Evolutionary conservation across 805 yeast genomes (phyloP), one percentile per base, ranked within the genome.

Genomic region (Saccharomyces paradoxus): DNA sequence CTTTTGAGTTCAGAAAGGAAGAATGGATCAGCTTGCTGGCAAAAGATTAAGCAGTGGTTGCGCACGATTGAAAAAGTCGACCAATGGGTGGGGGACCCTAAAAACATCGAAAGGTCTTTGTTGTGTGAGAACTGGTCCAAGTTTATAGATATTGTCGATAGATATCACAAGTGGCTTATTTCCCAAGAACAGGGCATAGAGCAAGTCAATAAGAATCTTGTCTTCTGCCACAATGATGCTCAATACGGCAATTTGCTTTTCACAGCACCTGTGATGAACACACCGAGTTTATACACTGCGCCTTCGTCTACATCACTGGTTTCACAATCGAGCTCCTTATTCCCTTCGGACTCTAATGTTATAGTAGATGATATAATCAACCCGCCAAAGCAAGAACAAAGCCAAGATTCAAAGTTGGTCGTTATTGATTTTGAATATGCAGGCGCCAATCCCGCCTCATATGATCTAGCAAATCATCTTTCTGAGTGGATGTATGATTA

Each of bases 401-500:
- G 74, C 54, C 84, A 81, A 63, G 91, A 87, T 70, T 77, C 82
- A 49, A 86, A 83, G 66, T 76, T 92, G 55, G 96, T 88, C 10
- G 99, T 94, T 10, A 94, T 94, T 64, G 99, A 94, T 69, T 94
- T 94, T 69, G 99, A 94, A 72, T 94, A 92, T 69, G 83, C 96
- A 0, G 97, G 97, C 0, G 83, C 96, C 10, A 94, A 91, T 65
- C 76, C 84, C 48, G 89, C 96, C 1, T 96, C 95, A 1, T 89
- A 77, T 67, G 99, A 94, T 68, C 81, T 94, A 54, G 91, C 91
- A 13, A 91, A 94, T 69, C 99, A 94, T 73, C 87, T 94, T 61
- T 80, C 87, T 59, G 99, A 92, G 73, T 92, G 99, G 99, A 94
- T 91, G 97, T 80, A 89, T 50, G 89, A 94, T 73, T 94, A 92